Evolutionary conservation across 2,329 filamentous ascomycete genomes (phyloP), one percentile per base, ranked within the genome.

Genomic region (Alternaria infectoria): DNA sequence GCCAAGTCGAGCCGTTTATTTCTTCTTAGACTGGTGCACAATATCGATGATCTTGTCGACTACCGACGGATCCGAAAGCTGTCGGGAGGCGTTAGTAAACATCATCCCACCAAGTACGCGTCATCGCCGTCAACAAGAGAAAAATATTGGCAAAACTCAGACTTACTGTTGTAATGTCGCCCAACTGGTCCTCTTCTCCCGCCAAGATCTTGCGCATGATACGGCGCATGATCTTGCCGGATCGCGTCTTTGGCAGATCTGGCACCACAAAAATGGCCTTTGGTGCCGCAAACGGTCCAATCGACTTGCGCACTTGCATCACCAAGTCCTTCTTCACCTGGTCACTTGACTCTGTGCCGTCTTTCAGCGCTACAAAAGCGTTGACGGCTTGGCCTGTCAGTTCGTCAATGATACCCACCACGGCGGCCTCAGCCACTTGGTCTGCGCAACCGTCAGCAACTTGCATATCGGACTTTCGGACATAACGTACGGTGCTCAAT

Each of bases 141-240:
- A 54, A 13, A 57, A 44, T 43, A 50, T 30, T 23, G 57, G 62
- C 44, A 61, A n/a, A 50, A 54, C 15, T 40, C 23, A 40, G 28
- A 85, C 91, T 84, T 86, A 96, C 93, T 70, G 96, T 98, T 19
- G 92, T 92, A 36, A 87, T 96, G 77, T 99, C 96, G 73, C 96
- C 96, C 57, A 99, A 86, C 82, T 97, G 94, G 80, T 99, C 96
- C 83, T 97, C 95, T 85, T 99, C 96, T 36, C 95, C 95, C 15
- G 94, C 94, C 72, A 99, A 83, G 77, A 99, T 97, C 92, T 99
- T 99, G 75, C 96, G 88, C 84, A 99, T 83, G 77, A 99, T 97
- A 69, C 96, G 90, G 68, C 96, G 89, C 96, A 99, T 99, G 77
- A 99, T 99, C 91, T 99, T 99, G 70, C 96, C 96, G 72, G 92